phyloP scores from a whole-genome alignment of 495 filamentous ascomycete genomes.

The Parmelia sp. region DNA sequence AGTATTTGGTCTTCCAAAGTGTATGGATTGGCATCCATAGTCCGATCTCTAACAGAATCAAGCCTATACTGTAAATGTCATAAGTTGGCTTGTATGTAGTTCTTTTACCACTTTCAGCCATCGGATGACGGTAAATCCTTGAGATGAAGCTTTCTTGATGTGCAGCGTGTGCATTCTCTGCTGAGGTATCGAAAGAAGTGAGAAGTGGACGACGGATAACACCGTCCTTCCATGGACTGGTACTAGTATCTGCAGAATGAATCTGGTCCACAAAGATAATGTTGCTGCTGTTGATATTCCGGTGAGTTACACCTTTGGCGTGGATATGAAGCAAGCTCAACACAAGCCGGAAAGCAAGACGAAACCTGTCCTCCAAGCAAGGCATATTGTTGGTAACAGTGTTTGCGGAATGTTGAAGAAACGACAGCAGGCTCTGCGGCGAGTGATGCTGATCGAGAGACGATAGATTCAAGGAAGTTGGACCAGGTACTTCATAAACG shows the following conservation, averaged over 20 bases:
- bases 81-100: conserved; percentile 44
- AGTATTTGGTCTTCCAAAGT: conserved; percentile 62
- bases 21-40: conserved; percentile 75
- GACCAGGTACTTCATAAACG: conserved; percentile 72
- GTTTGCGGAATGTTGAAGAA: conserved; percentile 43
- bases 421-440: conserved; percentile 43
- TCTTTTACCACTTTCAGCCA: conserved; percentile 31
- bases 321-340: conserved; percentile 71
- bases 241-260: conserved; percentile 29
- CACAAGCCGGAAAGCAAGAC: conserved; percentile 71
- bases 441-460: conserved; percentile 28
- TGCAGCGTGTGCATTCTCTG: conserved; percentile 50
- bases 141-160: conserved; percentile 45
- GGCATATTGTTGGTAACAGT: conserved; percentile 41
- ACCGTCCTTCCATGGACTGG: conserved; percentile 39
- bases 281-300: conserved; percentile 73
- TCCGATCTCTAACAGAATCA: conserved; percentile 79
- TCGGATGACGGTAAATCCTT: conserved; percentile 71
- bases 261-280: conserved; percentile 68
- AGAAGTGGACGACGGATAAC: conserved; percentile 71
- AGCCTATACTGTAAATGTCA: conserved; percentile 78
- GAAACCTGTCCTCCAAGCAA: conserved; percentile 72
- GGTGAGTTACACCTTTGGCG: conserved; percentile 68
- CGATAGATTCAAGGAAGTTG: conserved; percentile 34
- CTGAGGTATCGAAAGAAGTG: conserved; percentile 76